Evolutionary conservation across 2,329 filamentous ascomycete species (phyloP).

Genomic region (Penicillium digitatum): DNA sequence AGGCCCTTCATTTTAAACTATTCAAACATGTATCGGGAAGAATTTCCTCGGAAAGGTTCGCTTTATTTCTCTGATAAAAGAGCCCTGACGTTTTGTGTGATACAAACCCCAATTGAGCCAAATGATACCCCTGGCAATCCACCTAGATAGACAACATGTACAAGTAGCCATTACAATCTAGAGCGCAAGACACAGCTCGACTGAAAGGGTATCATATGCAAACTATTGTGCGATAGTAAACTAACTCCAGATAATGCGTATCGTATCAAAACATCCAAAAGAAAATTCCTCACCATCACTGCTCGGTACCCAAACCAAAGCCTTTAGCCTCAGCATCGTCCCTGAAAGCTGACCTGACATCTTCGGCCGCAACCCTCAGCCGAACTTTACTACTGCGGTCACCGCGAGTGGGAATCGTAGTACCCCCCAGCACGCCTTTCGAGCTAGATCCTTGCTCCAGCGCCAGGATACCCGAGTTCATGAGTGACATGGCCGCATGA

Average conservation of each 20-base stretch:
- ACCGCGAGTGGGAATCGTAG: slow-evolving; percentile 58
- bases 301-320: slow-evolving; percentile 58
- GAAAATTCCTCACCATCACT: slow-evolving; percentile 13
- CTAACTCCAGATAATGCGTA: slow-evolving; percentile 13
- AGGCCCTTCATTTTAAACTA: slow-evolving; percentile 3
- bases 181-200: neutral
- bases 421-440: slow-evolving; percentile 29
- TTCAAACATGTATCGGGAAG: slow-evolving; percentile 4
- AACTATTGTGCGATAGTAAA: slow-evolving; percentile 2
- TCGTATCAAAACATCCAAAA: neutral
- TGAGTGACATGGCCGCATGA: slow-evolving; percentile 73
- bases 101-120: neutral
- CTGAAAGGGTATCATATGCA: slow-evolving; percentile 20
- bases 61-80: slow-evolving; percentile 7
- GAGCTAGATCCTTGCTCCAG: slow-evolving; percentile 55
- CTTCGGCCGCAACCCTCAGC: slow-evolving; percentile 82
- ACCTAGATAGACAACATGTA: neutral
- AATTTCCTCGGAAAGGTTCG: slow-evolving; percentile 2
- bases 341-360: slow-evolving; percentile 79
- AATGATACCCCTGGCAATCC: neutral
- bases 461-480: slow-evolving; percentile 81
- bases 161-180: neutral
- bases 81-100: slow-evolving; percentile 5
- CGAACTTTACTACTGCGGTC: slow-evolving; percentile 85
- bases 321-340: slow-evolving; percentile 85